phyloP scores from a whole-genome alignment of 2,329 filamentous ascomycete genomes.

The Colletotrichum spaethianum region DNA sequence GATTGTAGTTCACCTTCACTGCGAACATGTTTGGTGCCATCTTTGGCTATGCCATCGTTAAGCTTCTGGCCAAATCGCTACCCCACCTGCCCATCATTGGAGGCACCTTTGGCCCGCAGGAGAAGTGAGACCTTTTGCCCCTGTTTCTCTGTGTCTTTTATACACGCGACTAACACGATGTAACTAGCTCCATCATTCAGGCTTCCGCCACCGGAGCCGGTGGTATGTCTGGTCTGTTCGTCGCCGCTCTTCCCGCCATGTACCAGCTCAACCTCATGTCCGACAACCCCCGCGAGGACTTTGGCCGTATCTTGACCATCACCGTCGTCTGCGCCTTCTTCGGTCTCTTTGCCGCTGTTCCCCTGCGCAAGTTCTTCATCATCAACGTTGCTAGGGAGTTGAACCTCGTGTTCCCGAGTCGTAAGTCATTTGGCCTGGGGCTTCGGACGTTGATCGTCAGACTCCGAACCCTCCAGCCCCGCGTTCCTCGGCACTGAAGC shows the following conservation, averaged over 20 bases:
- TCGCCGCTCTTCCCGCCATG: constrained; percentile 73
- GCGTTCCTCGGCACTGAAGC: background rate
- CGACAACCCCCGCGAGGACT: constrained; percentile 66
- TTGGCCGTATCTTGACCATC: constrained; percentile 70
- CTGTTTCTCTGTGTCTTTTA: background rate
- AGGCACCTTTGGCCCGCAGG: constrained; percentile 70
- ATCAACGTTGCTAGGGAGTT: constrained; percentile 74
- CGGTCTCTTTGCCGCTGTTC: constrained; percentile 74
- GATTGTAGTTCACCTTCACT: constrained; percentile 57
- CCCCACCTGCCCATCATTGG: constrained; percentile 64
- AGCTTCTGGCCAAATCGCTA: constrained; percentile 57
- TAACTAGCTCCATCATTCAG: constrained; percentile 62
- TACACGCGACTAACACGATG: background rate
- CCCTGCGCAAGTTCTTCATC: constrained; percentile 77
- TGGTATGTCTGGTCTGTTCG: constrained; percentile 69
- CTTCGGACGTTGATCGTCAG: background rate
- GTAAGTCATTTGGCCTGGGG: background rate
- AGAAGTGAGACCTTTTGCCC: constrained; percentile 60
- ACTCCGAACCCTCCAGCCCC: background rate
- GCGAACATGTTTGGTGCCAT: constrained; percentile 67
- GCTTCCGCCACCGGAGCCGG: constrained; percentile 72
- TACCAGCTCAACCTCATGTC: constrained; percentile 68
- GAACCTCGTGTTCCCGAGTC: constrained; percentile 70
- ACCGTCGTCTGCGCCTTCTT: constrained; percentile 75
- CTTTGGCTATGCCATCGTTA: constrained; percentile 71